Percentiles rank a stretch among this genome's conserved stretches.
These are phyloP conservation scores for Botrytis sinoallii DNA, from an alignment of 2,329 filamentous ascomycete species.

Conservation along the genomic window DNA sequence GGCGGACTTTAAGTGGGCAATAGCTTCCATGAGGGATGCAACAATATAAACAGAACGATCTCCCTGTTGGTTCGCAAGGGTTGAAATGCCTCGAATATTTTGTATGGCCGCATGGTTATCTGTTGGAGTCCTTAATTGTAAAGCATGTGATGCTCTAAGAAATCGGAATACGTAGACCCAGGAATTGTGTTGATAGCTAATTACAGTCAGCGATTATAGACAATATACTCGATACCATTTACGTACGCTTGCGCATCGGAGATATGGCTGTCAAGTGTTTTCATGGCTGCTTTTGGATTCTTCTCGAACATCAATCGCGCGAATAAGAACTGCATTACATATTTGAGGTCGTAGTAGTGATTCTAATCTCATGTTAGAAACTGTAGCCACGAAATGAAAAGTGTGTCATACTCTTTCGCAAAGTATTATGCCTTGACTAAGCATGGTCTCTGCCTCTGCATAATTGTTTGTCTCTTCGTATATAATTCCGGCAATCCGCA, in stretches of 20 bases:
- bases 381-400: not conserved
- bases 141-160: conserved; percentile 65
- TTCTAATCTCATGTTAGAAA: conserved; percentile 41
- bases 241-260: conserved; percentile 63
- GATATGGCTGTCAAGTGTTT: conserved; percentile 66
- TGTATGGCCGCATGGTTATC: conserved; percentile 64
- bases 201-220: conserved; percentile 20
- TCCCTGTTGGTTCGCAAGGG: conserved; percentile 55
- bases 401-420: conserved; percentile 56
- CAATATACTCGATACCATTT: not conserved
- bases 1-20: conserved; percentile 63
- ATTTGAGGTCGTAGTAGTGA: conserved; percentile 65
- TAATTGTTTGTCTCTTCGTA: conserved; percentile 73
- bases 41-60: conserved; percentile 65
- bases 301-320: conserved; percentile 68
- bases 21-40: conserved; percentile 64
- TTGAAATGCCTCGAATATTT: conserved; percentile 62
- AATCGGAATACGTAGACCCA: conserved; percentile 79
- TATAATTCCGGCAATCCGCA: conserved; percentile 69
- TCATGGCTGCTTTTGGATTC: conserved; percentile 70
- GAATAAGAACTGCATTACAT: conserved; percentile 72
- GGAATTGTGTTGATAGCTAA: conserved; percentile 58
- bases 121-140: conserved; percentile 57
- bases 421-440: conserved; percentile 68
- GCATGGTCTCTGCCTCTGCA: conserved; percentile 67